A percentile compares a stretch with the other conserved stretches of the same genome.
phyloP scores from a whole-genome alignment of 148 eudicot species.

The Nyssa sinensis region DNA sequence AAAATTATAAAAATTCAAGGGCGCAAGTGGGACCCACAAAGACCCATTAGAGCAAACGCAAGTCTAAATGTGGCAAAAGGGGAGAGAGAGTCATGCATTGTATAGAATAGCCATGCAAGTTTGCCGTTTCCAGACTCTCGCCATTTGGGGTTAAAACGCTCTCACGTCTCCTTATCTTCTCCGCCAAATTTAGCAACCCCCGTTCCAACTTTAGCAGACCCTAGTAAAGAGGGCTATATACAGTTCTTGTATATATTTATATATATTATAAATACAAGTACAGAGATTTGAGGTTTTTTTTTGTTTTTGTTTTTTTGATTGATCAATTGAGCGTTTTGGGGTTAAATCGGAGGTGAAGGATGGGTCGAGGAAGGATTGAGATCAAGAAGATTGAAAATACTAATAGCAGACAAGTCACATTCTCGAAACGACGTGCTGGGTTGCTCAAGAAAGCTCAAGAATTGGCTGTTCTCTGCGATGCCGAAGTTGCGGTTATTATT shows the following conservation, averaged over 20 bases:
- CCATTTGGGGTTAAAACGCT: conserved; percentile 43
- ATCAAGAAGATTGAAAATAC: conserved; percentile 67
- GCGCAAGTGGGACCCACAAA: conserved; percentile 10
- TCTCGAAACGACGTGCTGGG: conserved; percentile 59
- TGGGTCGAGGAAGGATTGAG: conserved; percentile 68
- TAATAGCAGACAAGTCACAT: conserved; percentile 74
- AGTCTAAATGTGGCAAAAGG: conserved; percentile 46
- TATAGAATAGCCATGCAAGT: conserved; percentile 61
- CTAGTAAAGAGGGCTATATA: conserved; percentile 1
- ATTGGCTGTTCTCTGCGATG: conserved; percentile 65
- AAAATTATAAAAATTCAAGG: background rate
- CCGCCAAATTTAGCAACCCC: conserved; percentile 36
- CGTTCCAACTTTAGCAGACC: conserved; percentile 28
- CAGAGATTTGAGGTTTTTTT: background rate
- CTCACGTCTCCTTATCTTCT: conserved; percentile 37
- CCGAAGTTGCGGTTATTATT: conserved; percentile 65
- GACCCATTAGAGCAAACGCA: background rate
- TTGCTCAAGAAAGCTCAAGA: conserved; percentile 70
- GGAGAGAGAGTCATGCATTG: conserved; percentile 49
- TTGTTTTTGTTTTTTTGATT: conserved; percentile 9
- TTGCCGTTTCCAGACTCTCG: conserved; percentile 66
- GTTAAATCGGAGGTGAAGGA: conserved; percentile 11
- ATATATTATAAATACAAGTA: background rate
- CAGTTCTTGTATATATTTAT: background rate
- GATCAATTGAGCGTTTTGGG: conserved; percentile 5